Percentiles rank a stretch among this genome's conserved stretches.
Evolutionary conservation across 1,284 basidiomycete genomes (phyloP).

Genomic region (Rhizoctonia solani): DNA sequence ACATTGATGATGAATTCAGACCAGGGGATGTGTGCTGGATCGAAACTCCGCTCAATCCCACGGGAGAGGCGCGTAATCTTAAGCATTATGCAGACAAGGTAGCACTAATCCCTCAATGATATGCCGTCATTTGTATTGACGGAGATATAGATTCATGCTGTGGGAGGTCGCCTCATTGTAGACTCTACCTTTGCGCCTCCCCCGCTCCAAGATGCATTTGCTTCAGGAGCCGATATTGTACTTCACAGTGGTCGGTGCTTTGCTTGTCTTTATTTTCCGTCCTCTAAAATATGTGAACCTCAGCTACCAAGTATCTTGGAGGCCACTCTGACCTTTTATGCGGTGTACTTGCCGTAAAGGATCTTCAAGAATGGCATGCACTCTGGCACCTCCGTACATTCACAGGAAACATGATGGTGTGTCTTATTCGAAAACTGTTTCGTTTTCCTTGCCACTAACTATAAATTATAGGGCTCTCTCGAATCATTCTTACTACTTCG

Average conservation of each 20-base stretch:
- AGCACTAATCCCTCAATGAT: constrained; percentile 18
- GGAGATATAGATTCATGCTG: constrained; percentile 62
- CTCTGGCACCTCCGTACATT: constrained; percentile 69
- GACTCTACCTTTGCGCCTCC: constrained; percentile 92
- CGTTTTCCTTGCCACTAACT: background rate
- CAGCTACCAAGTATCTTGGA: constrained; percentile 86
- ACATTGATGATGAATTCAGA: constrained; percentile 73
- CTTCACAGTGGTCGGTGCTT: constrained; percentile 58
- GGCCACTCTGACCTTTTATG: constrained; percentile 87
- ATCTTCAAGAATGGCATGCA: constrained; percentile 65
- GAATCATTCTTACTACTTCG: constrained; percentile 88
- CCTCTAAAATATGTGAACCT: background rate
- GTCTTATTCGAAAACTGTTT: background rate
- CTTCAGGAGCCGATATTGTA: constrained; percentile 76
- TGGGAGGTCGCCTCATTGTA: constrained; percentile 70
- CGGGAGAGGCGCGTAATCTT: constrained; percentile 82
- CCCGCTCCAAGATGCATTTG: constrained; percentile 84
- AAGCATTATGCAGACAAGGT: constrained; percentile 81
- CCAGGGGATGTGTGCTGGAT: constrained; percentile 83
- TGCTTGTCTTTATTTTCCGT: background rate
- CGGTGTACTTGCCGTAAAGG: constrained; percentile 78
- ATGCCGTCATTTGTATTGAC: constrained; percentile 4
- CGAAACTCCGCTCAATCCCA: constrained; percentile 90
- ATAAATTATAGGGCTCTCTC: constrained; percentile 66
- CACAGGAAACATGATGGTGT: constrained; percentile 64